Percentiles rank a stretch among this genome's conserved stretches.
Evolutionary conservation across 805 yeast species (phyloP).

Genomic region (Ogataea degrootiae): DNA sequence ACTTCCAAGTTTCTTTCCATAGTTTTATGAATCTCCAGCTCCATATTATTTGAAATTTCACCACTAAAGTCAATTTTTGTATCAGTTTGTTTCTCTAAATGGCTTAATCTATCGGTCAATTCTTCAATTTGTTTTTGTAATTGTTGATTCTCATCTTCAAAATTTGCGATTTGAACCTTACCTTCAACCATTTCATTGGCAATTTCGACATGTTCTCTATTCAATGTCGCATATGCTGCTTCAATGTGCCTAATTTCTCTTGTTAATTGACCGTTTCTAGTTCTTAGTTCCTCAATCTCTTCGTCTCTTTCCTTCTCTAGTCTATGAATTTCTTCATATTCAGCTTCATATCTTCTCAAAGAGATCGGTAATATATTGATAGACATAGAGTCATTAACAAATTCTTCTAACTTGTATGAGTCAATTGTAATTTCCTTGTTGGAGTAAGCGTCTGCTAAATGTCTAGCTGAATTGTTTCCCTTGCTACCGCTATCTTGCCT

Average conservation of each 20-base stretch:
- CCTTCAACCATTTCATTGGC: slow-evolving; percentile 85
- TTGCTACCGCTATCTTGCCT: slow-evolving; percentile 4
- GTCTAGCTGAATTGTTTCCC: slow-evolving; percentile 1
- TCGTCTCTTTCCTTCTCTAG: slow-evolving; percentile 60
- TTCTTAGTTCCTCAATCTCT: slow-evolving; percentile 54
- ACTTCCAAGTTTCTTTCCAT: slow-evolving; percentile 61
- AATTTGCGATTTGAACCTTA: slow-evolving; percentile 67
- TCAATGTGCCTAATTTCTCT: slow-evolving; percentile 72
- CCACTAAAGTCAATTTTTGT: slow-evolving; percentile 25
- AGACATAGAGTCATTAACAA: slow-evolving; percentile 74
- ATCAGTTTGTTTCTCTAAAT: slow-evolving; percentile 27
- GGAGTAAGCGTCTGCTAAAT: slow-evolving; percentile 13
- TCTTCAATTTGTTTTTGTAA: slow-evolving; percentile 45
- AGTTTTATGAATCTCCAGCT: slow-evolving; percentile 51
- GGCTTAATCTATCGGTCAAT: slow-evolving; percentile 37
- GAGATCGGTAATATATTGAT: slow-evolving; percentile 70
- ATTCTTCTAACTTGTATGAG: slow-evolving; percentile 60
- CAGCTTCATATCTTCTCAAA: slow-evolving; percentile 64
- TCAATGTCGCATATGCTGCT: slow-evolving; percentile 60
- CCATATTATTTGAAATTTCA: slow-evolving; percentile 30
- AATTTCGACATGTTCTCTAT: slow-evolving; percentile 77
- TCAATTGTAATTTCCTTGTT: slow-evolving; percentile 19
- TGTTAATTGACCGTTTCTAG: slow-evolving; percentile 66
- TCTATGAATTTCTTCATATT: slow-evolving; percentile 68
- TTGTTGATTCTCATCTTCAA: slow-evolving; percentile 70